Percentiles rank a stretch among this genome's conserved stretches.
Conservation (phyloP, 768 basidiomycete species). For the Kwoniella dendrophila region DNA sequence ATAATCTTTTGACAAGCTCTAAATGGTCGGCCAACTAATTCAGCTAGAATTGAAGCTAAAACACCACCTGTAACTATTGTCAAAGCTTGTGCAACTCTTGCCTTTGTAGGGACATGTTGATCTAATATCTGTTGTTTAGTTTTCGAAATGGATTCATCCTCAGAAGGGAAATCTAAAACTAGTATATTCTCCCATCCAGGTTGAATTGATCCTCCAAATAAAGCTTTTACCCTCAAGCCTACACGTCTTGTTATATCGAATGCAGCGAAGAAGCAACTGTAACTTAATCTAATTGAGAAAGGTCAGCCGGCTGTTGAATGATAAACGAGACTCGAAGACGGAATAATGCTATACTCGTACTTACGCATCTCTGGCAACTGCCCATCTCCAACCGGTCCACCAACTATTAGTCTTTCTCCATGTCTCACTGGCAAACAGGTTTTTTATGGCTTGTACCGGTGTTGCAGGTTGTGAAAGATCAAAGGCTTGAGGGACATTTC, state of each 20-base stretch:
- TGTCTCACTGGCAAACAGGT: constrained; percentile 39
- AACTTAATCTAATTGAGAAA: constrained; percentile 33
- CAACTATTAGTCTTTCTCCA: constrained; percentile 43
- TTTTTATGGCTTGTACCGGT: constrained; percentile 37
- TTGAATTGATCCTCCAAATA: constrained; percentile 37
- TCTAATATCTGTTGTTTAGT: not conserved
- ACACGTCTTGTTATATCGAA: constrained; percentile 51
- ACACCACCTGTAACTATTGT: constrained; percentile 53
- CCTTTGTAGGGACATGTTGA: constrained; percentile 36
- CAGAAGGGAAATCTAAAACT: constrained; percentile 19
- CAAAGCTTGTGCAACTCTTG: constrained; percentile 49
- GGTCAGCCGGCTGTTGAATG: not conserved
- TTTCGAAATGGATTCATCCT: not conserved
- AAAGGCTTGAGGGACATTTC: constrained; percentile 15
- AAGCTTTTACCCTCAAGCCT: constrained; percentile 47
- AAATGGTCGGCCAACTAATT: constrained; percentile 46
- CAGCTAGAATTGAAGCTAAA: constrained; percentile 46
- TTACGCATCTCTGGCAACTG: constrained; percentile 48
- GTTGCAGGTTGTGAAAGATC: constrained; percentile 19
- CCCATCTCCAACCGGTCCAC: constrained; percentile 54
- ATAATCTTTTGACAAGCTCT: constrained; percentile 42
- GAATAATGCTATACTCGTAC: constrained; percentile 11
- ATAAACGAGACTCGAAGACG: not conserved
- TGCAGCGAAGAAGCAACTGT: constrained; percentile 52
- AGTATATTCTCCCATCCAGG: constrained; percentile 37